These are phyloP conservation scores for Cytospora piceae DNA, from an alignment of 2,329 filamentous ascomycete genomes.

Conservation along the genomic window DNA sequence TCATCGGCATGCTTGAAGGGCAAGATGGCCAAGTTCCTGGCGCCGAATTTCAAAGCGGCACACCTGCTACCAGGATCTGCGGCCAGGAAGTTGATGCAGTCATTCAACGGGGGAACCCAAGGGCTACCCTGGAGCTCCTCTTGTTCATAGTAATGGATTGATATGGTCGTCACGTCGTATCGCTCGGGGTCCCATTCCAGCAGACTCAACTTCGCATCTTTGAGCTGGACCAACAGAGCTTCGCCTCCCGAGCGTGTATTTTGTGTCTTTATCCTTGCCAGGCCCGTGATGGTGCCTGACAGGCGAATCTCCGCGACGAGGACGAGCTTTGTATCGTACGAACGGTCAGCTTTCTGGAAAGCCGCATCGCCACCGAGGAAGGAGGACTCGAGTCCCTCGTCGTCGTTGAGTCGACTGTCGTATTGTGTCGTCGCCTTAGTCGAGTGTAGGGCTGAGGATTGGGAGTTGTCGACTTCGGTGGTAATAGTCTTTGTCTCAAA, in stretches of 20 bases:
- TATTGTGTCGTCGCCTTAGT: constrained; percentile 51
- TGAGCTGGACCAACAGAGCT: constrained; percentile 79
- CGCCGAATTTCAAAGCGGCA: constrained; percentile 90
- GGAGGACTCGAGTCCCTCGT: constrained; percentile 67
- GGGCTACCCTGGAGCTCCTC: constrained; percentile 84
- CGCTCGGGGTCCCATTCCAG: constrained; percentile 90
- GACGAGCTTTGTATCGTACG: constrained; percentile 75
- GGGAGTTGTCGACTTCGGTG: constrained; percentile 60
- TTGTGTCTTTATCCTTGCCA: constrained; percentile 75
- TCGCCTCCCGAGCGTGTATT: constrained; percentile 81
- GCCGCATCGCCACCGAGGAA: constrained; percentile 67
- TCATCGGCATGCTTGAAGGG: constrained; percentile 87
- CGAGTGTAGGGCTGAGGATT: constrained; percentile 43
- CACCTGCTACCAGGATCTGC: constrained; percentile 92
- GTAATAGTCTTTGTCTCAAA: constrained; percentile 74
- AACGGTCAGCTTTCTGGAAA: constrained; percentile 64
- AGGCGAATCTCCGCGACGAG: constrained; percentile 84
- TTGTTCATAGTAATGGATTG: constrained; percentile 97
- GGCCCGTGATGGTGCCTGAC: constrained; percentile 80
- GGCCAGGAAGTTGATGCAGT: constrained; percentile 79
- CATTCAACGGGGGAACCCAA: constrained; percentile 76
- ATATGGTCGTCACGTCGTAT: constrained; percentile 80
- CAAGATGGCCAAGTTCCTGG: constrained; percentile 86
- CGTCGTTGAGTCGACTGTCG: constrained; percentile 59
- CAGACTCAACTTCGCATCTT: constrained; percentile 90